Evolutionary conservation across 306 rosid species (phyloP), one percentile per base, ranked within the genome.

Genomic region (Vicia villosa): DNA sequence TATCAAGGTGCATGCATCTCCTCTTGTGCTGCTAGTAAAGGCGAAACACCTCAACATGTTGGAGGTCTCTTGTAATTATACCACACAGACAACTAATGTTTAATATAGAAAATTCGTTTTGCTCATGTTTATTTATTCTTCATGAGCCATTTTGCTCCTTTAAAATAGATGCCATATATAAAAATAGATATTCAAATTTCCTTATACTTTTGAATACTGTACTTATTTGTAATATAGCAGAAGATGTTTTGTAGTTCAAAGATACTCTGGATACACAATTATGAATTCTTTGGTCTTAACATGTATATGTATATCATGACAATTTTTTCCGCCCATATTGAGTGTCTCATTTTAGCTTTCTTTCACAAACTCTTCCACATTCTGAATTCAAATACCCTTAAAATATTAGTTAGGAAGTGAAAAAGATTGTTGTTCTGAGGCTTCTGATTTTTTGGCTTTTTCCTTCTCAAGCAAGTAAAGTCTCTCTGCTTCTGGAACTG

Each of bases 401-500:
- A 34, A 30, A 65, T 78, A 28, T 65, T 58, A 74, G 22, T 72
- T 67, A 45, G 80, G 81, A 74, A 74, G 56, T 3, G 82, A 77
- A 40, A 6, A 15, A 43, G 59, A 38, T 50, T 77, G 69, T 54
- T 56, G 75, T 28, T 78, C 79, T 0, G 68, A 54, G 45, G 74
- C 69, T 50, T 81, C 86, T 42, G 41, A 49, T 38, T 79, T 88
- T 80, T 86, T 87, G 5, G 83, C 66, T 70, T 85, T 88, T 60
- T 80, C 90, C 81, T 85, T 92, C 80, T 87, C 92, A 63, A 77
- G 84, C 52, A 86, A 65, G 85, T 92, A 92, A 38, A 84, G 75
- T 65, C 82, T 83, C 81, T 89, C 86, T 9, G 96, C 96, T 63
- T 89, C 97, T 43, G 96, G 97, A 36, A 87, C 72, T 24, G 90